Percentiles rank a stretch among this genome's conserved stretches.
Evolutionary conservation across 176 grass and related monocot species (phyloP).

Genomic region (Phragmites australis): DNA sequence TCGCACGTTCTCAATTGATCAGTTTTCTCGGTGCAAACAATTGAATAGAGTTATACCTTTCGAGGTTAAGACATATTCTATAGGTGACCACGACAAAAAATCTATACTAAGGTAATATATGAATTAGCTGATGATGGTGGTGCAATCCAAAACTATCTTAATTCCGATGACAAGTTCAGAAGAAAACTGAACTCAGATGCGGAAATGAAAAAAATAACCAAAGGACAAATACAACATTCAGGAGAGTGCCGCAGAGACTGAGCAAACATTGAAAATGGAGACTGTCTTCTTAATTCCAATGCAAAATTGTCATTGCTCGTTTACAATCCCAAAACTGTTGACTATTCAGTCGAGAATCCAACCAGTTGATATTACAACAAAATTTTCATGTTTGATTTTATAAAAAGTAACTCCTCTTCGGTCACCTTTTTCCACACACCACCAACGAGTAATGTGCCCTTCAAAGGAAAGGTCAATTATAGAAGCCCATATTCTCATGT

Average conservation of each 20-base stretch:
- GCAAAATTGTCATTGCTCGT: background rate
- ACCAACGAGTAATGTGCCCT: constrained; percentile 54
- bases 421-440: constrained; percentile 61
- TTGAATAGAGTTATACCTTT: no score
- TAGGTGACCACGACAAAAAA: no score
- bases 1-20: no score
- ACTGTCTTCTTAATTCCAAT: background rate
- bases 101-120: background rate
- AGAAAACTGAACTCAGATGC: background rate
- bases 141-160: background rate
- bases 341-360: background rate
- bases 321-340: background rate
- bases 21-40: no score
- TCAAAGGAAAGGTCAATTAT: constrained; percentile 30
- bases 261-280: background rate
- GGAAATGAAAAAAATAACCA: no score
- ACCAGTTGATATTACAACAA: constrained; percentile 33
- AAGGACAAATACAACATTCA: background rate
- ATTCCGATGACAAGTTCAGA: background rate
- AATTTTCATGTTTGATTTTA: constrained; percentile 40
- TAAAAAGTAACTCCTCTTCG: constrained; percentile 50
- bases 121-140: background rate
- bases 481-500: constrained; percentile 37
- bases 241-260: background rate
- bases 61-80: no score